These are phyloP conservation scores for Aureobasidium zeae DNA, from an alignment of 2,329 filamentous ascomycete species.

Conservation along the genomic window DNA sequence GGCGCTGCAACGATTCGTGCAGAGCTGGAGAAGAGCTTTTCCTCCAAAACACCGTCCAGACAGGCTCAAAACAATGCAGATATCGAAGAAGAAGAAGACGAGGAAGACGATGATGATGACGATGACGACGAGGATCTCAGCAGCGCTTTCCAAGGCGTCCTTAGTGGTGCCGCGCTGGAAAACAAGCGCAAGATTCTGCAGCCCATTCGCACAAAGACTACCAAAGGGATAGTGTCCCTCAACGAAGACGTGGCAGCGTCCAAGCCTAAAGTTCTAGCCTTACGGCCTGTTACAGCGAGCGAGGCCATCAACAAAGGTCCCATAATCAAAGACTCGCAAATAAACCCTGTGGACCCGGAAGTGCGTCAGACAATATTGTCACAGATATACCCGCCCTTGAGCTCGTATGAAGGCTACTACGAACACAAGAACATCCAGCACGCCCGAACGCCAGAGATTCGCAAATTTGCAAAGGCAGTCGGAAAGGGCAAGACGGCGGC, in stretches of 20 bases:
- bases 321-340: conserved; percentile 72
- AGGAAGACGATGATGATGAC: conserved; percentile 30
- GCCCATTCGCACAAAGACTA: conserved; percentile 41
- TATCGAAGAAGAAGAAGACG: conserved; percentile 31
- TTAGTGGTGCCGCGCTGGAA: conserved; percentile 38
- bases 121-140: conserved; percentile 42
- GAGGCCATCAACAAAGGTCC: conserved; percentile 47
- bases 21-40: conserved; percentile 47
- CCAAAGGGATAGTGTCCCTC: conserved; percentile 35
- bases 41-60: conserved; percentile 70
- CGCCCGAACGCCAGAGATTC: conserved; percentile 65
- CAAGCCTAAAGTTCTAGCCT: conserved; percentile 23
- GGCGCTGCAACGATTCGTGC: conserved; percentile 52
- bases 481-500: conserved; percentile 45
- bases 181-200: conserved; percentile 40
- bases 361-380: conserved; percentile 67
- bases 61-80: conserved; percentile 31
- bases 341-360: conserved; percentile 77
- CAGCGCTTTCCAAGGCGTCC: conserved; percentile 63
- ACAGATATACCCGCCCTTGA: conserved; percentile 63
- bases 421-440: conserved; percentile 57
- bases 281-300: conserved; percentile 22
- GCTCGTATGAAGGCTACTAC: conserved; percentile 68
- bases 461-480: conserved; percentile 65
- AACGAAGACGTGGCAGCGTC: conserved; percentile 18